A percentile compares a stretch with the other conserved stretches of the same genome.
phyloP scores from a whole-genome alignment of 2,329 filamentous ascomycete genomes.

The Diaporthe ilicicola region DNA sequence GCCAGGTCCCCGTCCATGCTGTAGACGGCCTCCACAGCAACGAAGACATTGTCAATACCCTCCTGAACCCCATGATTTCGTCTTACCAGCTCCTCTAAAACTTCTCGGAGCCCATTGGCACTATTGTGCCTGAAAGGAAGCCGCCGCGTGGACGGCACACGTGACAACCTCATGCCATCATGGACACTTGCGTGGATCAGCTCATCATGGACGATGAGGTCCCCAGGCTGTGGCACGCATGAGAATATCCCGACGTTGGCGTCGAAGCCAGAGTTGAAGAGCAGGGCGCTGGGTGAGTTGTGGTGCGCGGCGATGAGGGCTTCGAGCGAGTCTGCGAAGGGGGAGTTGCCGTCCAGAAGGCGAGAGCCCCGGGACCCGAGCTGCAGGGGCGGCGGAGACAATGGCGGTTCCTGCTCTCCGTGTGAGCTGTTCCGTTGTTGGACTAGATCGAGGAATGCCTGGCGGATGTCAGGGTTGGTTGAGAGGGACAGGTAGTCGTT shows the following conservation, averaged over 20 bases:
- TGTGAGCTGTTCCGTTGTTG: slow-evolving; percentile 33
- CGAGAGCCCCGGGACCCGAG: slow-evolving; percentile 63
- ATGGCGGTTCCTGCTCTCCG: neutral
- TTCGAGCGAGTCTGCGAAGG: slow-evolving; percentile 55
- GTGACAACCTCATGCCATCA: slow-evolving; percentile 72
- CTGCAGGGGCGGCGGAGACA: slow-evolving; percentile 26
- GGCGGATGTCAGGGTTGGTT: slow-evolving; percentile 56
- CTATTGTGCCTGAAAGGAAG: slow-evolving; percentile 67
- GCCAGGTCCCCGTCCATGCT: slow-evolving; percentile 85
- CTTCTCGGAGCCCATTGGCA: slow-evolving; percentile 40
- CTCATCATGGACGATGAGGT: slow-evolving; percentile 76
- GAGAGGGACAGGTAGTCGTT: slow-evolving; percentile 84
- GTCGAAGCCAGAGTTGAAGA: slow-evolving; percentile 71
- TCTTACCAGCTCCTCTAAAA: slow-evolving; percentile 43
- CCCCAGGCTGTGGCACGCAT: slow-evolving; percentile 66
- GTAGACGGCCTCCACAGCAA: slow-evolving; percentile 77
- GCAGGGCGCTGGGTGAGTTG: slow-evolving; percentile 51
- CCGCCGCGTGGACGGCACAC: slow-evolving; percentile 57
- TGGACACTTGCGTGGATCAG: slow-evolving; percentile 81
- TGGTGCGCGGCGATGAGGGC: slow-evolving; percentile 57
- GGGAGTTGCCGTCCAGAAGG: slow-evolving; percentile 60
- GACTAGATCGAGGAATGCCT: slow-evolving; percentile 66
- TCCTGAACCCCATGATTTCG: slow-evolving; percentile 46
- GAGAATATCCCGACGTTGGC: slow-evolving; percentile 72
- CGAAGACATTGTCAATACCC: slow-evolving; percentile 64